Evolutionary conservation across 2,329 filamentous ascomycete species (phyloP).

Genomic region (Beauveria brongniartii): DNA sequence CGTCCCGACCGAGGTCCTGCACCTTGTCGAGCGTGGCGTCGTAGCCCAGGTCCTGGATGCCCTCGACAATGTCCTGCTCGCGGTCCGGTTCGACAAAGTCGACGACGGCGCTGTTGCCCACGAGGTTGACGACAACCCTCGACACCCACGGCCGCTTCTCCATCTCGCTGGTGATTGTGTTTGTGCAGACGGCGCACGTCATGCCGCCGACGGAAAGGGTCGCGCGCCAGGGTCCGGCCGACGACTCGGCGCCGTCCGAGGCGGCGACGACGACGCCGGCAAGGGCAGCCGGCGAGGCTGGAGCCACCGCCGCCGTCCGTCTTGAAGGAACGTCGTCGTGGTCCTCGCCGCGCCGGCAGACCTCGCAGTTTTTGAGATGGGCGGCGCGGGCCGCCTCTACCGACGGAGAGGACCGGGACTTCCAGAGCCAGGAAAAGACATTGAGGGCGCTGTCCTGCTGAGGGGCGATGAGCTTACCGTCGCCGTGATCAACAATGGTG

Average conservation of each 20-base stretch:
- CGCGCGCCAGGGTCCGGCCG: slow-evolving; percentile 33
- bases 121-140: slow-evolving; percentile 53
- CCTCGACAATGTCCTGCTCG: slow-evolving; percentile 30
- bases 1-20: slow-evolving; percentile 30
- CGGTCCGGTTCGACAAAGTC: slow-evolving; percentile 36
- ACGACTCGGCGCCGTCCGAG: background rate
- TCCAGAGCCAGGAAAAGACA: slow-evolving; percentile 26
- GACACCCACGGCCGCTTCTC: slow-evolving; percentile 48
- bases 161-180: slow-evolving; percentile 52
- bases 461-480: slow-evolving; percentile 18
- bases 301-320: background rate
- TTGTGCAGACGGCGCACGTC: slow-evolving; percentile 64
- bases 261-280: background rate
- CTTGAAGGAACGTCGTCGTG: background rate
- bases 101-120: slow-evolving; percentile 58
- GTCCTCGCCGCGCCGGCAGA: slow-evolving; percentile 20
- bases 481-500: slow-evolving; percentile 17
- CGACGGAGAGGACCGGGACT: slow-evolving; percentile 17
- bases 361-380: slow-evolving; percentile 31
- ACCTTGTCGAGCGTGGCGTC: slow-evolving; percentile 52
- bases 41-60: slow-evolving; percentile 57
- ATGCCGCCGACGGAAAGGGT: slow-evolving; percentile 60
- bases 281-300: background rate
- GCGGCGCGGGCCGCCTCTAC: slow-evolving; percentile 20
- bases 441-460: slow-evolving; percentile 18